These are phyloP conservation scores for Gossypium thurberi DNA, from an alignment of 345 rosid species.

Conservation along the genomic window DNA sequence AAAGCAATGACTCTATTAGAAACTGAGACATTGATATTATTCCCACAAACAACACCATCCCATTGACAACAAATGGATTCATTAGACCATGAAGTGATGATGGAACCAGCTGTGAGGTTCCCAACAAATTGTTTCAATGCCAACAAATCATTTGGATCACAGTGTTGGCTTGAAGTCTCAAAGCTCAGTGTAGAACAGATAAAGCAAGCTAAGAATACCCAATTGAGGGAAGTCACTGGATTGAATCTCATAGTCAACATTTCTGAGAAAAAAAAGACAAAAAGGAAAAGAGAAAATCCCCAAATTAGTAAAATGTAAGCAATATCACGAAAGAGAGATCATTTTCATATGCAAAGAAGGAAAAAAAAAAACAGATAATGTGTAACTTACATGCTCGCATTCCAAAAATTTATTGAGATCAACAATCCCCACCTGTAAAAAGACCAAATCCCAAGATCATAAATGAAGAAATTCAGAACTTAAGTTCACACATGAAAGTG, in stretches of 20 bases:
- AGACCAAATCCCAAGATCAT: constrained; percentile 46
- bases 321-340: not conserved
- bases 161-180: constrained; percentile 29
- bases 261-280: constrained; percentile 21
- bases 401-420: constrained; percentile 29
- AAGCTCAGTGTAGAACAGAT: constrained; percentile 43
- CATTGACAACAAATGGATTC: constrained; percentile 56
- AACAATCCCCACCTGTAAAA: constrained; percentile 27
- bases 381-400: constrained; percentile 31
- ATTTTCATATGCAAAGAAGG: constrained; percentile 7
- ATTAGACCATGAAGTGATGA: constrained; percentile 45
- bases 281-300: constrained; percentile 13
- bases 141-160: constrained; percentile 57
- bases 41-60: constrained; percentile 73
- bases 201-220: constrained; percentile 40
- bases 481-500: constrained; percentile 11
- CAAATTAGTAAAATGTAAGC: constrained; percentile 23
- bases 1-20: constrained; percentile 47
- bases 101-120: constrained; percentile 47
- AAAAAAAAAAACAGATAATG: constrained; percentile 32
- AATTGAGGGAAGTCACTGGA: constrained; percentile 31
- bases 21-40: constrained; percentile 20
- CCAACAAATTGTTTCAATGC: constrained; percentile 56
- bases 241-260: constrained; percentile 30
- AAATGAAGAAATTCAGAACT: constrained; percentile 27